phyloP scores from a whole-genome alignment of 2,329 filamentous ascomycete species.

The Amesomyces nigricolor region DNA sequence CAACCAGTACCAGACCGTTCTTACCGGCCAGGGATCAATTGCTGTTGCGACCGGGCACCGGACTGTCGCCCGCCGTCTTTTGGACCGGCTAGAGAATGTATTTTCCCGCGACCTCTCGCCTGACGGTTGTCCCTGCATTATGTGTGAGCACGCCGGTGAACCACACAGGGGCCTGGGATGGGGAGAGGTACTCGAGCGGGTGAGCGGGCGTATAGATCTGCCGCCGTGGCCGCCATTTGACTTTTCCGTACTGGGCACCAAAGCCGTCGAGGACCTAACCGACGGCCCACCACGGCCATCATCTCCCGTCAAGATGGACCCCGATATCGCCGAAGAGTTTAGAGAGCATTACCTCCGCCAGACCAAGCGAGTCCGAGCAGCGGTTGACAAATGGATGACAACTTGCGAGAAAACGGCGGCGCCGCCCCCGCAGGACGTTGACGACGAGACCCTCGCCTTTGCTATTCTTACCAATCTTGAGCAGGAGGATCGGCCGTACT shows the following conservation, averaged over 20 bases:
- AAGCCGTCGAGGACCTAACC: constrained; percentile 58
- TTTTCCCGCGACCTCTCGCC: constrained; percentile 88
- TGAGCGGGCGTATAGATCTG: constrained; percentile 80
- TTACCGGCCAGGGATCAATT: constrained; percentile 78
- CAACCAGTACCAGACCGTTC: constrained; percentile 77
- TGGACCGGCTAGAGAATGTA: constrained; percentile 88
- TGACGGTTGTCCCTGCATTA: constrained; percentile 77
- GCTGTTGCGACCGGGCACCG: constrained; percentile 94
- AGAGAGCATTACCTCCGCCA: constrained; percentile 87
- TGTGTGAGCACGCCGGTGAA: constrained; percentile 63
- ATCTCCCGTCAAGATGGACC: constrained; percentile 71
- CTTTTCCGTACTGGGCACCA: constrained; percentile 56
- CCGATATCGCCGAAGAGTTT: constrained; percentile 90
- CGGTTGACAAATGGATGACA: constrained; percentile 84
- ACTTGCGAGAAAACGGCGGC: constrained; percentile 69
- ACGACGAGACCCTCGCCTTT: constrained; percentile 90
- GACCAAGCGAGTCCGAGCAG: constrained; percentile 85
- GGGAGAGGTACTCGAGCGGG: constrained; percentile 91
- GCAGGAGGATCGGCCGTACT: constrained; percentile 68
- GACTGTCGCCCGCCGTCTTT: constrained; percentile 81
- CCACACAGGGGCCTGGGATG: constrained; percentile 75
- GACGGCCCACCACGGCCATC: constrained; percentile 51
- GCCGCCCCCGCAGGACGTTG: constrained; percentile 78
- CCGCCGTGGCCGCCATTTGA: constrained; percentile 87
- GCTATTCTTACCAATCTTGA: constrained; percentile 86